A percentile compares a stretch with the other conserved stretches of the same genome.
These are phyloP conservation scores for Sclerotiophoma versabilis DNA, from an alignment of 2,329 filamentous ascomycete genomes.

Conservation along the genomic window DNA sequence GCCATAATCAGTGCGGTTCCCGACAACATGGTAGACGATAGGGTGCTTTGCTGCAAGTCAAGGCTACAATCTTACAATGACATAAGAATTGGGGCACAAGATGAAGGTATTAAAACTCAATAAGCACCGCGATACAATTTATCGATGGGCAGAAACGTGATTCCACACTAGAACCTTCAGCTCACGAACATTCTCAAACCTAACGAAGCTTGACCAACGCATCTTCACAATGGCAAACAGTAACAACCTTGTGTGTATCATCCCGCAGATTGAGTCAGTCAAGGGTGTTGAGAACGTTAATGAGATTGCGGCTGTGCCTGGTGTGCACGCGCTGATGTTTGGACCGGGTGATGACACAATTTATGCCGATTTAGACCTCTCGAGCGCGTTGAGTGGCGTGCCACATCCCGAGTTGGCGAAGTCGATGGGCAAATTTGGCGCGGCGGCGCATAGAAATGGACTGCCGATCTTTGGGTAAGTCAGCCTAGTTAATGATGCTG, in stretches of 20 bases:
- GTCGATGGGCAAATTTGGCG: slow-evolving; percentile 29
- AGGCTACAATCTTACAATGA: not conserved
- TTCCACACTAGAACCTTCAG: not conserved
- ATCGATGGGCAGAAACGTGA: too few species aligned
- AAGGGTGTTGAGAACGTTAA: slow-evolving; percentile 36
- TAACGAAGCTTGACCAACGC: not conserved
- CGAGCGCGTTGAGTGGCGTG: slow-evolving; percentile 19
- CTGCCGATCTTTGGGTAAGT: slow-evolving; percentile 33
- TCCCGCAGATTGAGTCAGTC: slow-evolving; percentile 36
- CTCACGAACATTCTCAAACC: too few species aligned
- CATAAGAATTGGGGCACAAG: not conserved
- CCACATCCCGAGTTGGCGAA: slow-evolving; percentile 28
- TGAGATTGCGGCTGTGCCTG: slow-evolving; percentile 36
- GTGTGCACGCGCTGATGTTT: slow-evolving; percentile 37
- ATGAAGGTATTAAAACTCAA: not conserved
- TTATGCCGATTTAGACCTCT: slow-evolving; percentile 31
- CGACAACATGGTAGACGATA: not conserved
- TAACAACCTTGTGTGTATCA: slow-evolving; percentile 37
- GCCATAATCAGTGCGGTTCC: not conserved
- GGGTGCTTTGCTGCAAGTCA: not conserved
- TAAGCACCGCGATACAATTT: too few species aligned
- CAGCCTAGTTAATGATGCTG: too few species aligned
- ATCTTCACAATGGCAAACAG: slow-evolving; percentile 26
- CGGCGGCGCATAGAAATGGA: slow-evolving; percentile 31
- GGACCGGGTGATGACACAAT: slow-evolving; percentile 37